phyloP scores from a whole-genome alignment of 75 land plant species.

The Picea sitchensis region DNA sequence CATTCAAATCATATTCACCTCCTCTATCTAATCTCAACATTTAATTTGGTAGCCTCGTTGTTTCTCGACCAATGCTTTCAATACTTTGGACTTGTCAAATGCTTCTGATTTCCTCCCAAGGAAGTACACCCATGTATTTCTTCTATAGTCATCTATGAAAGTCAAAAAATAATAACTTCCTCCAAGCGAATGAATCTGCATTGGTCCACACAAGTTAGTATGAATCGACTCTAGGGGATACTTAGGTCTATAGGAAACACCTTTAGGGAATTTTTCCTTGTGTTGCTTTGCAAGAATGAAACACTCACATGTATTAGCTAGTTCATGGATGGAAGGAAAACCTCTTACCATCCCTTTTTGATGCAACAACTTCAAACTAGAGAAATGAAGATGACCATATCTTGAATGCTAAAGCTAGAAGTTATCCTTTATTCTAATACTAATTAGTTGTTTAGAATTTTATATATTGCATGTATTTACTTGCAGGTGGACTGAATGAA shows the following conservation, averaged over 20 bases:
- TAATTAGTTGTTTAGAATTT: no score
- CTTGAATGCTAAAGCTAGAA: background rate
- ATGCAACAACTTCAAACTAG: background rate
- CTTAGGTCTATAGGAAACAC: background rate
- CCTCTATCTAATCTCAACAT: background rate
- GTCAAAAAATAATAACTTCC: constrained; percentile 7
- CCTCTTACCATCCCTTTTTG: constrained; percentile 1
- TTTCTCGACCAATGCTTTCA: constrained; percentile 9
- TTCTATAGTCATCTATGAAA: constrained; percentile 21
- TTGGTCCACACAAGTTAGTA: constrained; percentile 16
- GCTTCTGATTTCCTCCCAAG: constrained; percentile 13
- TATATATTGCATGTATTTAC: no score
- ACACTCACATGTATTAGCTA: background rate
- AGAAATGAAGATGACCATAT: constrained; percentile 7
- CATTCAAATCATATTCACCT: constrained; percentile 6
- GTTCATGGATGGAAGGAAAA: background rate
- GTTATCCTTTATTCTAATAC: no score
- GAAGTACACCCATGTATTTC: constrained; percentile 18
- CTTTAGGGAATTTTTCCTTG: background rate
- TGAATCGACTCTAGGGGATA: constrained; percentile 8
- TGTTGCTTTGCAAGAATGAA: constrained; percentile 3
- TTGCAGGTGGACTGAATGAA: no score
- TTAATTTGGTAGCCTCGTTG: background rate
- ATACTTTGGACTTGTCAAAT: constrained; percentile 7
- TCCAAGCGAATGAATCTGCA: constrained; percentile 4